Evolutionary conservation across 1,139 yeast genomes (phyloP), one percentile per base, ranked within the genome.

Genomic region (Debaryomyces sp.): DNA sequence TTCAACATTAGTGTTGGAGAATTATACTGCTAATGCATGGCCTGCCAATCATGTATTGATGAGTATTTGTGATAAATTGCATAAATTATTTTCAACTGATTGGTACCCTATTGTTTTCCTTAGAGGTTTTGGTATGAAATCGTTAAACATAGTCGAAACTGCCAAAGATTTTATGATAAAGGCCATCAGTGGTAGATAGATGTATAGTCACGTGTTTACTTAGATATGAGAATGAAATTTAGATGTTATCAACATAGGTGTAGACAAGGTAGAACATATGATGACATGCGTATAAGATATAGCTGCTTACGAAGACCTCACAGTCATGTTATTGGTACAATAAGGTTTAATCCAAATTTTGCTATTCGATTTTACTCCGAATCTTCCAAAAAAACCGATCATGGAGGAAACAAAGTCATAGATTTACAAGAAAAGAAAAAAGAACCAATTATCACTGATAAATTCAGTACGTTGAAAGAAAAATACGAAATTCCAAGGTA

Each of bases 61-160:
- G 44, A 97, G 98, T 0, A 87, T 88, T 24, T 95, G 95, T 45
- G 99, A 94, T 68, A 91, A 91, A 67, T 71, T 95, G 52, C 97
- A 92, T 69, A 94, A 94, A 67, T 70, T 94, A 22, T 94, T 92
- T 63, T 78, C 92, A 8, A 84, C 89, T 1, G 91, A 86, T 57
- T 80, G 77, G 52, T 75, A 75, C 35, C 96, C 97, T 0, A 57
- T 92, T 12, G 97, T 90, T 13, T 77, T 80, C 44, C 69, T 86
- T 36, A 78, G 99, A 59, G 83, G 94, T 1, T 61, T 85, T 39
- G 99, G 99, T 0, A 76, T 92, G 60, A 84, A 83, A 49, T 56
- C 84, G 1, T 75, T 91, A 45, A 87, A 94, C 63, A 73, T 74
- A 48, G 55, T 89, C 38, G 83, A 80, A 2, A 77, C 83, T 46